These are phyloP conservation scores for Penicillium sp. DNA, from an alignment of 2,329 filamentous ascomycete genomes.

Conservation along the genomic window DNA sequence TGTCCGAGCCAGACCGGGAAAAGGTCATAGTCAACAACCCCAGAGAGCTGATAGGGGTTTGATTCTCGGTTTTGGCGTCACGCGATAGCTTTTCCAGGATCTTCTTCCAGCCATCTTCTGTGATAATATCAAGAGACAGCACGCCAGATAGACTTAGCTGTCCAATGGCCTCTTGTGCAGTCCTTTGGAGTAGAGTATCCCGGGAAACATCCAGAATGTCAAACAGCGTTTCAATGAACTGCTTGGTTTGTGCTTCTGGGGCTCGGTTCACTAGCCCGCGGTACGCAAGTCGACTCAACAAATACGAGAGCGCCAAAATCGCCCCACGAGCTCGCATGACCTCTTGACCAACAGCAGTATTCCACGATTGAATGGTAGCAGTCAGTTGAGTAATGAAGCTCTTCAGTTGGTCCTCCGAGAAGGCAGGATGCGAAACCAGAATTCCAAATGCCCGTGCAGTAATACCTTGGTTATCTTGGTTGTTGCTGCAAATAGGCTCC, in stretches of 20 bases:
- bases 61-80: slow-evolving; percentile 76
- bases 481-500: slow-evolving; percentile 67
- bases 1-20: slow-evolving; percentile 35
- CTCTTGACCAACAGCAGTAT: slow-evolving; percentile 59
- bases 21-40: slow-evolving; percentile 68
- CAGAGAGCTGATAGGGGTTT: slow-evolving; percentile 76
- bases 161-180: slow-evolving; percentile 58
- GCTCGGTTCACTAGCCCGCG: slow-evolving; percentile 41
- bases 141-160: slow-evolving; percentile 62
- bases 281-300: slow-evolving; percentile 58
- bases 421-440: slow-evolving; percentile 63
- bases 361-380: slow-evolving; percentile 52
- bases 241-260: slow-evolving; percentile 40
- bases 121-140: slow-evolving; percentile 40
- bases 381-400: slow-evolving; percentile 50
- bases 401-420: slow-evolving; percentile 43
- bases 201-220: slow-evolving; percentile 55
- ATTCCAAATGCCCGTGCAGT: slow-evolving; percentile 74
- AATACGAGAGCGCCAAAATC: slow-evolving; percentile 58
- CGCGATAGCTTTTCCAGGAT: slow-evolving; percentile 64
- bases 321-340: slow-evolving; percentile 61
- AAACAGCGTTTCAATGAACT: slow-evolving; percentile 48
- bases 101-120: slow-evolving; percentile 38
- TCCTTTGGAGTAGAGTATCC: slow-evolving; percentile 59
- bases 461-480: slow-evolving; percentile 63